These are phyloP conservation scores for Fusarium torulosum DNA, from an alignment of 2,329 filamentous ascomycete genomes.

Conservation along the genomic window DNA sequence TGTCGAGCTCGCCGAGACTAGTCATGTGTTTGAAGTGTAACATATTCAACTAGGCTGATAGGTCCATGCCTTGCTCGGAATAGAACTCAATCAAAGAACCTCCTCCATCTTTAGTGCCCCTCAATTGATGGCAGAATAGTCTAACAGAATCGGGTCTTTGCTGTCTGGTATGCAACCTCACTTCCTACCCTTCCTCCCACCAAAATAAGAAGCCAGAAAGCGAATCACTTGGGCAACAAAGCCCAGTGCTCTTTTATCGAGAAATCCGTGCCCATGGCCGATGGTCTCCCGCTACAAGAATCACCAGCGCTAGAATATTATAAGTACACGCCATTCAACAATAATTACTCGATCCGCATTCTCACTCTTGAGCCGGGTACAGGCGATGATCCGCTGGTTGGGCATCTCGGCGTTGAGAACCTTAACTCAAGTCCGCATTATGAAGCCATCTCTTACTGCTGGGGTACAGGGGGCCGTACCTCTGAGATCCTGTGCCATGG, in stretches of 20 bases:
- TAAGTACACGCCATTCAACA: conserved; percentile 42
- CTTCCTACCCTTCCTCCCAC: neutral
- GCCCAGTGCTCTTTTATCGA: conserved; percentile 17
- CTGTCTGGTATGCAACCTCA: neutral
- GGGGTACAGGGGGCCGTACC: conserved; percentile 48
- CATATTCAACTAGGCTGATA: neutral
- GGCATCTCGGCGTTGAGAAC: conserved; percentile 44
- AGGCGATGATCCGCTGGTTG: conserved; percentile 47
- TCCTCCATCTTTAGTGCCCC: neutral
- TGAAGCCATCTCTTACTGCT: conserved; percentile 55
- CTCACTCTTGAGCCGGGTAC: conserved; percentile 50
- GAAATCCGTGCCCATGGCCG: conserved; percentile 33
- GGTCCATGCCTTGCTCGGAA: neutral
- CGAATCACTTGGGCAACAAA: neutral
- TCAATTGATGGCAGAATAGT: conserved; percentile 3
- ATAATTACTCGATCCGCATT: conserved; percentile 49
- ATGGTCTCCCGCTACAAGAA: conserved; percentile 8
- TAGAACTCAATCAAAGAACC: neutral
- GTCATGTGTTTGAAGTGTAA: conserved; percentile 11
- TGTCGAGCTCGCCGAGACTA: conserved; percentile 1
- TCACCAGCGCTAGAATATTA: conserved; percentile 19
- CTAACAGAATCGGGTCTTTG: conserved; percentile 27
- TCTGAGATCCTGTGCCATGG: conserved; percentile 45
- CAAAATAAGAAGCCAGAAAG: neutral
- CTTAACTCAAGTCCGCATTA: conserved; percentile 46